Base-by-base conservation (phyloP, 176 grass and related monocot genomes). In the Oryza brachyantha region DNA sequence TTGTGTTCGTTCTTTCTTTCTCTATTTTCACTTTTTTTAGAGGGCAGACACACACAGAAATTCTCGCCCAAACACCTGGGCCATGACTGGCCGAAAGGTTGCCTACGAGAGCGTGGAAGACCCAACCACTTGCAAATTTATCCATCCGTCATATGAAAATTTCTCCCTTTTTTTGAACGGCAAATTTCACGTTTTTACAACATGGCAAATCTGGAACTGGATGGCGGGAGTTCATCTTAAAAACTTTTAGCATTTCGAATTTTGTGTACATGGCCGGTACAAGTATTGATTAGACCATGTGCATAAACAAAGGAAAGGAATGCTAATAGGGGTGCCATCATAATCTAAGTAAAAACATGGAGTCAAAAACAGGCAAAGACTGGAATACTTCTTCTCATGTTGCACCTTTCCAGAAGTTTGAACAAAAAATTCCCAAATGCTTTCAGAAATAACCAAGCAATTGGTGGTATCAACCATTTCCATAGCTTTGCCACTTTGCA, bases 401-500 rank as follows among this genome's bases (percentile, higher is more conserved):
- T 66, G 26, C 64, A 65, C 29, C 59, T 88, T 88, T 67, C 32
- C 11, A 29, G 54, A 28, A 8, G 45, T 28, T 5, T 10, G 35
- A 61, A 69, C 3, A 29, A 6, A 29, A 77, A 77, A 81, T 52
- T 50, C 48, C 52, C 67, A 70, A 70, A 76, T 59, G 28, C 87
- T 59, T 72, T 59, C 46, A 45, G 8, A 81, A 80, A 35, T 72
- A 79, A 85, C 39, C 82, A 85, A 72, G 77, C 87, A 74, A 52
- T 74, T 50, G 69, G 80, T 74, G 59, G 75, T 70, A 81, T 81
- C 85, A 73, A 77, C 80, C 81, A 82, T 85, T 88, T 84, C 82
- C 63, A 81, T 75, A 81, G 66, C 84, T 78, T 82, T 82, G 62
- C 75, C 84, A 87, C 82, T 90, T 90, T 85, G 73, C 66, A 82